These are phyloP conservation scores for Umbelopsis sp. DNA, from an alignment of 371 early-diverging fungal genomes.

Conservation along the genomic window DNA sequence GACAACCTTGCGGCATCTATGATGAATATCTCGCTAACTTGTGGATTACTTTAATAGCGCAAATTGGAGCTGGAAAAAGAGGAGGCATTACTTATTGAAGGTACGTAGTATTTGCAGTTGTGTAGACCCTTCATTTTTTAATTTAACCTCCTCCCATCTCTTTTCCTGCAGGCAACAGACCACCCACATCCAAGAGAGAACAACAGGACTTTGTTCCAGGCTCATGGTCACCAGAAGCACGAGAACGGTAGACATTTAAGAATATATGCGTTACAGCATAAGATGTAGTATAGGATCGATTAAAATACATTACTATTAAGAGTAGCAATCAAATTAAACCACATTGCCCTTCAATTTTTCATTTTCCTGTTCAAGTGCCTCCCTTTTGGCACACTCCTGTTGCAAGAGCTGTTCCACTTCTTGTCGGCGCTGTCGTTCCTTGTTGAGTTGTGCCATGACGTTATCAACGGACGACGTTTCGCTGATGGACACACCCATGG, in stretches of 20 bases:
- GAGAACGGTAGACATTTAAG: slow-evolving; percentile 8
- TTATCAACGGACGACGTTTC: slow-evolving; percentile 30
- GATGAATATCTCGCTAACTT: not conserved
- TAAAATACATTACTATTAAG: not conserved
- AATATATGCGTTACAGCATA: too few relatives aligned
- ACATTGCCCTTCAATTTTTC: slow-evolving; percentile 13
- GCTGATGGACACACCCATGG: slow-evolving; percentile 34
- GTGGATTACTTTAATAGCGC: slow-evolving; percentile 25
- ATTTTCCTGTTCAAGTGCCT: slow-evolving; percentile 7
- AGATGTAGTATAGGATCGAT: not conserved
- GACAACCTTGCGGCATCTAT: not conserved
- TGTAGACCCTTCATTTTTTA: not conserved
- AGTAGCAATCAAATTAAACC: slow-evolving; percentile 4
- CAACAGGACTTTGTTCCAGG: slow-evolving; percentile 7
- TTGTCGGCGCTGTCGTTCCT: slow-evolving; percentile 28
- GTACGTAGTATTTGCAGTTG: not conserved
- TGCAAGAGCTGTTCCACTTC: slow-evolving; percentile 24
- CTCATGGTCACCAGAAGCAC: slow-evolving; percentile 6
- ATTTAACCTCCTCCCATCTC: not conserved
- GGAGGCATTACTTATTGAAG: slow-evolving; percentile 6
- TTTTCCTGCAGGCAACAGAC: not conserved
- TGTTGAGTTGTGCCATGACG: slow-evolving; percentile 22
- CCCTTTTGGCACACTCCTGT: slow-evolving; percentile 9
- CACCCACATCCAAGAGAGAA: not conserved
- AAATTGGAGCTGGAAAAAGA: slow-evolving; percentile 28